phyloP scores from a whole-genome alignment of 2,329 filamentous ascomycete genomes.

The Aspergillus proliferans region DNA sequence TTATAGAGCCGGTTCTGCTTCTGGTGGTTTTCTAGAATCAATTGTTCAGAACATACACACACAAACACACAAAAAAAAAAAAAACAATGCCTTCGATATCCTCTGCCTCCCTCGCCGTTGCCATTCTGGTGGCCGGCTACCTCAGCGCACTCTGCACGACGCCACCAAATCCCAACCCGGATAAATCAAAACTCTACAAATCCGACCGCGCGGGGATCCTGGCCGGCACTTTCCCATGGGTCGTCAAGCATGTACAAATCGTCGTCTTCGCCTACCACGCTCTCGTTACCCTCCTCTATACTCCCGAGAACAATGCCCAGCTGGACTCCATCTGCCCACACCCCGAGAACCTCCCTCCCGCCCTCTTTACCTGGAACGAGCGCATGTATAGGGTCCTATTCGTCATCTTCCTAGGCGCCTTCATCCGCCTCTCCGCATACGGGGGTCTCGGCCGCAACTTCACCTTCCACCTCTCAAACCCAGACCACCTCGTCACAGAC shows the following conservation, averaged over 20 bases:
- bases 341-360: slow-evolving; percentile 7
- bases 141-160: slow-evolving; percentile 14
- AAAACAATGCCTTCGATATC: slow-evolving; percentile 7
- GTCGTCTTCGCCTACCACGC: slow-evolving; percentile 15
- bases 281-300: slow-evolving; percentile 9
- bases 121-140: slow-evolving; percentile 12
- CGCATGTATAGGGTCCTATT: slow-evolving; percentile 3
- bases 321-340: slow-evolving; percentile 13
- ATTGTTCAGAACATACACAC: not conserved
- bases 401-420: slow-evolving; percentile 17
- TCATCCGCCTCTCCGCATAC: slow-evolving; percentile 37
- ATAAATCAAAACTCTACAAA: slow-evolving; percentile 5
- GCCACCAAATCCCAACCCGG: slow-evolving; percentile 14
- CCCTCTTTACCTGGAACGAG: slow-evolving; percentile 21
- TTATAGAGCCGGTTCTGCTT: not conserved
- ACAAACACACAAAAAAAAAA: not conserved
- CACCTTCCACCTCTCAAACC: slow-evolving; percentile 47
- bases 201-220: slow-evolving; percentile 15
- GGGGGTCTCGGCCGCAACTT: slow-evolving; percentile 46
- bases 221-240: slow-evolving; percentile 4
- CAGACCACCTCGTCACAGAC: slow-evolving; percentile 41
- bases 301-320: slow-evolving; percentile 1
- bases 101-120: slow-evolving; percentile 7
- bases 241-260: slow-evolving; percentile 5
- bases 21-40: not conserved